phyloP scores from a whole-genome alignment of 2,329 filamentous ascomycete genomes.

The Neobulgaria alba region DNA sequence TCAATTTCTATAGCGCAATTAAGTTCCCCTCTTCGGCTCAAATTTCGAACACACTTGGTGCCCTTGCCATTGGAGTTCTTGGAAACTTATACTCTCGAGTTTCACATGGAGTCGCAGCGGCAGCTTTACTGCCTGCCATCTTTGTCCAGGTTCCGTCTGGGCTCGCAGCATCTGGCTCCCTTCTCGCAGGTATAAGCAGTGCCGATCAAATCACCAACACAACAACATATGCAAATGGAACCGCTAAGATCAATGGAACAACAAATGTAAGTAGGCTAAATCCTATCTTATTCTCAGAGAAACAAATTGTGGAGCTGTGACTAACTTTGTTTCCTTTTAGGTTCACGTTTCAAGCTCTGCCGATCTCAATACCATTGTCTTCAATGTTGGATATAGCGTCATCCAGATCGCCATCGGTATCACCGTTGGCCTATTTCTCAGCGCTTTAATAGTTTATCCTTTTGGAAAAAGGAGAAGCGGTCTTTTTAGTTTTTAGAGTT shows the following conservation, averaged over 20 bases:
- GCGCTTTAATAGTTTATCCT: constrained; percentile 33
- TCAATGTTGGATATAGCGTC: constrained; percentile 34
- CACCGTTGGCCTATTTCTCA: constrained; percentile 34
- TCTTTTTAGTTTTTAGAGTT: constrained; percentile 33
- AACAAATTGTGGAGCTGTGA: constrained; percentile 2
- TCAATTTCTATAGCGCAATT: constrained; percentile 63
- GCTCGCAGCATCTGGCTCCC: constrained; percentile 50
- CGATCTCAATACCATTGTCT: constrained; percentile 31
- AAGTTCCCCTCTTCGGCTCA: constrained; percentile 63
- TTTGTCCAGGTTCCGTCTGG: constrained; percentile 62
- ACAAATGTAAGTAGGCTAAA: constrained; percentile 17
- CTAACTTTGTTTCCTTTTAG: constrained; percentile 12
- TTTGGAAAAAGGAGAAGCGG: constrained; percentile 34
- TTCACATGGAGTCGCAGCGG: constrained; percentile 60
- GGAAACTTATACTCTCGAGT: constrained; percentile 68
- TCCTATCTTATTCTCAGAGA: constrained; percentile 1
- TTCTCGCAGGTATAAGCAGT: constrained; percentile 48
- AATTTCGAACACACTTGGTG: constrained; percentile 68
- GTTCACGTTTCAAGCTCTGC: constrained; percentile 13
- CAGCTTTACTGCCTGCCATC: constrained; percentile 78
- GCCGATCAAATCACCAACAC: constrained; percentile 44
- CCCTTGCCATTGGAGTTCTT: constrained; percentile 65
- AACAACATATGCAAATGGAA: constrained; percentile 23
- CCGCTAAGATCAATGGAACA: constrained; percentile 21
- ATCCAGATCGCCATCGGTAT: constrained; percentile 36